phyloP scores from a whole-genome alignment of 495 filamentous ascomycete genomes.

The Aspergillus nidulans region DNA sequence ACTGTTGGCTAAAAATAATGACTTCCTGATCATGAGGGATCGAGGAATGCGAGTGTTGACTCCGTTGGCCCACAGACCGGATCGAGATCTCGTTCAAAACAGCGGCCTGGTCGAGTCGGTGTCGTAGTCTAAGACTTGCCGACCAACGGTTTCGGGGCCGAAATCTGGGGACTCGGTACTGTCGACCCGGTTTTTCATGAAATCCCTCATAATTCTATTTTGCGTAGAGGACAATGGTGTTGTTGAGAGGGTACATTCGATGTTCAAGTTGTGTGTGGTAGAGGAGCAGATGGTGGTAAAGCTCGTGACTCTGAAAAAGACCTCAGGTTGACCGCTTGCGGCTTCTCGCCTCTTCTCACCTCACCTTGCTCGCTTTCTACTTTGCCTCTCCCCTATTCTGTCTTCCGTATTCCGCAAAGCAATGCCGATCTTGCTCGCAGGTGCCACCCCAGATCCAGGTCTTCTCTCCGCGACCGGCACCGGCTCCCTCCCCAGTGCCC shows the following conservation, averaged over 20 bases:
- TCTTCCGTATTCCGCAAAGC: background rate
- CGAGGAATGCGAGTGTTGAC: background rate
- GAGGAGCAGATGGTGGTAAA: no score
- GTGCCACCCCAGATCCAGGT: slow-evolving; percentile 4
- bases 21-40: background rate
- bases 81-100: background rate
- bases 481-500: background rate
- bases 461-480: background rate
- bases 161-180: background rate
- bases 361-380: background rate
- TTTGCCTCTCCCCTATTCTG: background rate
- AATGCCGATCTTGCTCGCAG: background rate
- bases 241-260: background rate
- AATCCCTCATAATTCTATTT: background rate
- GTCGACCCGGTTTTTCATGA: background rate
- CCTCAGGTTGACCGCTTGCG: background rate
- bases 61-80: background rate
- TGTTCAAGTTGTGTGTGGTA: background rate
- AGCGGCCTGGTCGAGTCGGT: background rate
- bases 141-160: background rate
- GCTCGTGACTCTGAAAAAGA: background rate
- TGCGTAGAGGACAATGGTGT: background rate
- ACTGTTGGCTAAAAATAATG: background rate
- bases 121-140: background rate
- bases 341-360: background rate